These are phyloP conservation scores for Phaeosphaeriaceae sp. DNA, from an alignment of 2,329 filamentous ascomycete genomes.

Conservation along the genomic window DNA sequence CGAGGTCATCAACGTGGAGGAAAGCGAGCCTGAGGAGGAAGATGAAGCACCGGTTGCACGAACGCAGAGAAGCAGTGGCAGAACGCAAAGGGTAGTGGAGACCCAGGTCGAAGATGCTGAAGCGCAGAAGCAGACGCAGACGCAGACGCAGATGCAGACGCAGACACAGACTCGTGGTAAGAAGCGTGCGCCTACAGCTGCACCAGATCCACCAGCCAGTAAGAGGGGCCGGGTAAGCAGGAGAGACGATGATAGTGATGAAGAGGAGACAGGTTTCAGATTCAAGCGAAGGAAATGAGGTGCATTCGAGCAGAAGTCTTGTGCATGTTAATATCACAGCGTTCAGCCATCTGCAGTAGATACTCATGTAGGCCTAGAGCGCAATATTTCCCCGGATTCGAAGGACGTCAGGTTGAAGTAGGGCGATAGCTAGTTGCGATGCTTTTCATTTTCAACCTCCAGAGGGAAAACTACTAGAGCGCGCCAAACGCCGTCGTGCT, in stretches of 20 bases:
- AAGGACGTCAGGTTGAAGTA: too few relatives aligned
- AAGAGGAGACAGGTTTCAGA: constrained; percentile 63
- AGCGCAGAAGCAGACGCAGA: background rate
- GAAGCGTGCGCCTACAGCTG: constrained; percentile 37
- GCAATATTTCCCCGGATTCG: background rate
- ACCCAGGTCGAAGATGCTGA: constrained; percentile 40
- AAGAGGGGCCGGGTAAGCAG: constrained; percentile 34
- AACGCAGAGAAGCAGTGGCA: constrained; percentile 31
- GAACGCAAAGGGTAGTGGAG: constrained; percentile 34
- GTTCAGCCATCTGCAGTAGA: background rate
- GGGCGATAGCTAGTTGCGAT: background rate
- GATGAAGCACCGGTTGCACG: constrained; percentile 19
- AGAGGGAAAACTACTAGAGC: constrained; percentile 1
- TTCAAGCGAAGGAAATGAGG: constrained; percentile 51
- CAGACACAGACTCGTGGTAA: constrained; percentile 29
- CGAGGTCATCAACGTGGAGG: constrained; percentile 38
- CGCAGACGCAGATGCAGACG: constrained; percentile 23
- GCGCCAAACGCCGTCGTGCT: constrained; percentile 20
- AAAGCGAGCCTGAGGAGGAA: constrained; percentile 41
- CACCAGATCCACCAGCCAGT: constrained; percentile 30
- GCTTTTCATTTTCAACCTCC: constrained; percentile 1
- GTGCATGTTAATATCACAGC: background rate
- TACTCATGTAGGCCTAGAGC: background rate
- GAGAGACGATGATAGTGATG: constrained; percentile 60
- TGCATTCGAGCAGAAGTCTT: background rate